Evolutionary conservation across 2,329 filamentous ascomycete genomes (phyloP).

Genomic region (Chaetomium globosum): DNA sequence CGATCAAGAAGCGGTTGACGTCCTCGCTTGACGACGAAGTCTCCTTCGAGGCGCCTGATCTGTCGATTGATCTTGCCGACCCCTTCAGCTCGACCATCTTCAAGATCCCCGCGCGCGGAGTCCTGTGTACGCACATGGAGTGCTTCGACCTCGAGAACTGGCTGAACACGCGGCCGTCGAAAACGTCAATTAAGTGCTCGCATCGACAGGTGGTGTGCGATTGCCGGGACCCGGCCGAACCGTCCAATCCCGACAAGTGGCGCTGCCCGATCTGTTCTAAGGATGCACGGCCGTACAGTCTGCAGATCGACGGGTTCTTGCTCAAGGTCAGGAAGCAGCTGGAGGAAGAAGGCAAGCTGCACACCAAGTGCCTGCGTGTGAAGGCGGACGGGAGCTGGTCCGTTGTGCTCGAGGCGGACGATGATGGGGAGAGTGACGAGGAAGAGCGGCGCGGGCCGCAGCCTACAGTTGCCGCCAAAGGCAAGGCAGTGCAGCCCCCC

Average conservation of each 20-base stretch:
- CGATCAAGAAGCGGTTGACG: slow-evolving; percentile 58
- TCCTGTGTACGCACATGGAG: slow-evolving; percentile 72
- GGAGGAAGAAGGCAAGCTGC: slow-evolving; percentile 50
- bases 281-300: slow-evolving; percentile 73
- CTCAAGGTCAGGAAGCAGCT: slow-evolving; percentile 62
- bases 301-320: slow-evolving; percentile 77
- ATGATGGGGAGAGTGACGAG: slow-evolving; percentile 33
- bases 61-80: slow-evolving; percentile 67
- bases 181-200: slow-evolving; percentile 44
- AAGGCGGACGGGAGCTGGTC: slow-evolving; percentile 67
- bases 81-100: slow-evolving; percentile 69
- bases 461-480: not conserved
- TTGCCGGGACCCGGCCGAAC: slow-evolving; percentile 48
- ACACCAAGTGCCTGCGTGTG: slow-evolving; percentile 64
- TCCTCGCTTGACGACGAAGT: slow-evolving; percentile 61
- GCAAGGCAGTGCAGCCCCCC: not conserved
- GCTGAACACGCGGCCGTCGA: slow-evolving; percentile 65
- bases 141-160: slow-evolving; percentile 90
- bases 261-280: slow-evolving; percentile 79
- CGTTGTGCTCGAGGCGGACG: slow-evolving; percentile 42
- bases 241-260: slow-evolving; percentile 70
- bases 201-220: slow-evolving; percentile 42
- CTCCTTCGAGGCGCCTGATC: slow-evolving; percentile 57
- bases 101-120: slow-evolving; percentile 70
- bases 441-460: not conserved